Evolutionary conservation across 352 stramenopile species (phyloP), one percentile per base, ranked within the genome.

Genomic region (Albugo laibachii): DNA sequence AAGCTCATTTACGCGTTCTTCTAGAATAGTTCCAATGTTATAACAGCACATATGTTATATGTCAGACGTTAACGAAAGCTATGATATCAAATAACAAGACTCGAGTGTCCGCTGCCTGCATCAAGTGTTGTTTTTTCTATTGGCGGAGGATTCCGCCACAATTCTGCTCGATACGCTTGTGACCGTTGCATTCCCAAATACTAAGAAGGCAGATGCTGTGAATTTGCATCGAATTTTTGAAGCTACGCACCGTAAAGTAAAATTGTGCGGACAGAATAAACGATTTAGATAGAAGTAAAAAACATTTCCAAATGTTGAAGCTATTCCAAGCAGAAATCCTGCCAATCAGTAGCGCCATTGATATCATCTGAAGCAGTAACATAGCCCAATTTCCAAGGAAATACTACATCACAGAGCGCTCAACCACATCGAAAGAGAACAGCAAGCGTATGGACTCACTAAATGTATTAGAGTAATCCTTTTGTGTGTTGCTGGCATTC

Each of bases 391-490:
- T 87, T 48, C 75, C 75, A 45, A 84, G 85, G 58, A 83, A 87
- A 53, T 87, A 87, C 74, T 86, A 59, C 14, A 53, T 12, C 34
- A 45, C 37, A 34, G 31, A 19, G 8, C 36, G 11, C 41, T 13
- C 19, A 12, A 16, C 48, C 13, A 19, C 16, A 45, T n/a, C n/a
- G n/a, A 48, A 18, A 37, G 1, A 34, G 2, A 13, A 39, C 24
- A 8, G 3, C 16, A 8, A 24, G 20, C 16, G 20, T 14, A 19
- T 3, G 3, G 35, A 80, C 73, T 58, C 66, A 85, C 73, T 41
- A 87, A 85, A 47, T 87, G 75, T 58, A 87, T 80, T 53, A 87
- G 85, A 66, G 68, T 83, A 48, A 82, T 71, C 77, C 84, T 87
- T 68, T 70, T 83, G 59, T 87, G 75, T 55, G 83, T 83, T 41